Conservation (phyloP, 1,139 yeast species). For the Wickerhamomyces sp. region DNA sequence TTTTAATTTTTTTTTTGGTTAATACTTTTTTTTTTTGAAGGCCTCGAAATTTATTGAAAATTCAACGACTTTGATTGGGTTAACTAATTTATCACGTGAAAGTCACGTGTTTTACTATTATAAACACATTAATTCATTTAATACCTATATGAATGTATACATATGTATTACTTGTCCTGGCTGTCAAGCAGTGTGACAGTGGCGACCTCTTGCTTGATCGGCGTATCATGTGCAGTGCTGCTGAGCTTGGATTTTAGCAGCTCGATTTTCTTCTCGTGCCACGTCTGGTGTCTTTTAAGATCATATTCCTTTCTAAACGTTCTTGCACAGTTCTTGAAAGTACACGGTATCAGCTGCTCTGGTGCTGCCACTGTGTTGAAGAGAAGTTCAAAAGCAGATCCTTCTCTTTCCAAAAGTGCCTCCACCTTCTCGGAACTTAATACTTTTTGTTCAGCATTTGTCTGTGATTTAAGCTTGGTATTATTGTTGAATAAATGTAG, state of each 20-base stretch:
- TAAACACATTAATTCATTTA: no score
- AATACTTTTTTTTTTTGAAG: slow-evolving; percentile 4
- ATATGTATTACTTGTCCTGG: background rate
- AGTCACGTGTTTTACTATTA: background rate
- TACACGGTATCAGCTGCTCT: slow-evolving; percentile 38
- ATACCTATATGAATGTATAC: no score
- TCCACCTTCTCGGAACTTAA: slow-evolving; percentile 17
- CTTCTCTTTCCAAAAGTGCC: slow-evolving; percentile 15
- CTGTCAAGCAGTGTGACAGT: background rate
- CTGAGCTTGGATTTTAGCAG: background rate
- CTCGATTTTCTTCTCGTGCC: slow-evolving; percentile 45
- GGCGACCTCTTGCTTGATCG: background rate
- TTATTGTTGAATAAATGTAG: slow-evolving; percentile 1
- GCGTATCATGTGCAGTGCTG: background rate
- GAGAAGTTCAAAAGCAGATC: slow-evolving; percentile 27
- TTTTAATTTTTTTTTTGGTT: slow-evolving; percentile 1
- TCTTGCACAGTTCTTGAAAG: slow-evolving; percentile 43
- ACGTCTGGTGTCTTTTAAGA: slow-evolving; percentile 45
- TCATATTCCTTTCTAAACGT: slow-evolving; percentile 45
- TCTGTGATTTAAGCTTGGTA: background rate
- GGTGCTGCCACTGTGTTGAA: slow-evolving; percentile 37
- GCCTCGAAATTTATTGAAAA: slow-evolving; percentile 8
- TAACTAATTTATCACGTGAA: background rate
- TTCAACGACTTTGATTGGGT: slow-evolving; percentile 14
- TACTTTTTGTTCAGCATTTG: background rate